Base-by-base conservation (phyloP, 352 stramenopile genomes). In the Pythium aristosporum region DNA sequence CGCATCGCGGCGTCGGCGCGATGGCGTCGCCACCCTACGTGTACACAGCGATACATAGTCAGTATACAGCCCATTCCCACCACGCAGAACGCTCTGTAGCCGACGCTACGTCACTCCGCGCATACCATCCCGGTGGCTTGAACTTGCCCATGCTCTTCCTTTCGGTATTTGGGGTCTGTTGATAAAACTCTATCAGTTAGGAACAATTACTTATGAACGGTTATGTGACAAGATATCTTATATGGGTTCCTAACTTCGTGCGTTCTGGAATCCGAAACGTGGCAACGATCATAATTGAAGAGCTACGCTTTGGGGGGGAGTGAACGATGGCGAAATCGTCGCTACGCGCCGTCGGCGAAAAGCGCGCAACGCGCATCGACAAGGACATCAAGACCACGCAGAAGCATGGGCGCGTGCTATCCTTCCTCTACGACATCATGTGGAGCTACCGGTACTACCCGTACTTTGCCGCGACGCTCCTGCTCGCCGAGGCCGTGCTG, bases 381-480 rank as follows among this genome's bases (percentile, higher is more conserved):
- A 94, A 94, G 70, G 85, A 94, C 76, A 75, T 89, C 46, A 91
- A 89, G 80, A 94, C 84, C 34, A 88, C 79, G 67, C 73, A 78
- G 48, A 69, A 77, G 63, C 79, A 88, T 44, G 91, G 82, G 54
- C 74, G 74, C 57, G 64, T 91, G 71, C 69, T 94, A 18, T 85
- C 81, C 39, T 76, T 88, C 49, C 73, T 91, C 51, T 92, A 94
- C 61, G 85, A 94, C 64, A 39, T 92, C 61, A 88, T 94, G 76
- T 94, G 85, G 83, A 94, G 85, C 70, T 94, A 94, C 72, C 83
- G 85, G 39, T 89, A 92, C 74, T 94, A 87, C 65, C 76, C 80
- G 68, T 77, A 80, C 36, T 65, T 92, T 8, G 86, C 84, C 28
- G 68, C 75, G 15, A 53, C 65, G 16, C 68, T 94, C 49, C 59